Base-by-base conservation (phyloP, 305 asterid species). In the Vinca major region DNA sequence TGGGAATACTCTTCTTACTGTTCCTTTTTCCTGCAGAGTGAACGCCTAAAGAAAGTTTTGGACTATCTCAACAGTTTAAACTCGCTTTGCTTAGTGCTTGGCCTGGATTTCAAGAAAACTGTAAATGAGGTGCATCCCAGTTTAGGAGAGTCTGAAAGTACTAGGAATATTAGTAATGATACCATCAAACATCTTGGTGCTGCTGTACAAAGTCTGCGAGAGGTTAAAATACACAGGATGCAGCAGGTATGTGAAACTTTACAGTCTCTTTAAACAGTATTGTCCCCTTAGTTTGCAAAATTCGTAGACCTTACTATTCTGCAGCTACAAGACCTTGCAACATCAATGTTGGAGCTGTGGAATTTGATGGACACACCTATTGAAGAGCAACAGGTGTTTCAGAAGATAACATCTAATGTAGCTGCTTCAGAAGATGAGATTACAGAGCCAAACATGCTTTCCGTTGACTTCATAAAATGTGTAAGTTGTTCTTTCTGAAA, bases 321-420 rank as follows among this genome's bases (percentile, higher is more conserved):
- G 65, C 79, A 94, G 99, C 80, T 94, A 57, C 96, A 88, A 91
- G 96, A 91, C 79, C 90, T 91, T 2, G 96, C 93, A n/a, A 82
- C 94, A 60, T 86, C 99, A 55, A 76, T 94, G 79, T 75, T 94
- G 83, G 95, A 91, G 86, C 88, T 91, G 40, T 94, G 99, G 99
- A 91, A 91, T 80, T 88, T 94, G 86, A 89, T 94, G 99, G 99
- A 94, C 83, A 94, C 95, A 10, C 98, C 99, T 60, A 50, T 79
- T 68, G 98, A 91, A 77, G 99, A 91, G 88, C 98, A 91, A 68
- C 93, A 85, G 67, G 69, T 60, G 40, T 88, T 89, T 81, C 99
- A 89, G 78, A 91, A 84, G 68, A 96, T 91, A 77, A 91, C 98
- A 7, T 79, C 96, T 69, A 89, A 86, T 62, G 84, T 94, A 69